Evolutionary conservation across 768 basidiomycete genomes (phyloP), one percentile per base, ranked within the genome.

Genomic region (Kondoa malvinella): DNA sequence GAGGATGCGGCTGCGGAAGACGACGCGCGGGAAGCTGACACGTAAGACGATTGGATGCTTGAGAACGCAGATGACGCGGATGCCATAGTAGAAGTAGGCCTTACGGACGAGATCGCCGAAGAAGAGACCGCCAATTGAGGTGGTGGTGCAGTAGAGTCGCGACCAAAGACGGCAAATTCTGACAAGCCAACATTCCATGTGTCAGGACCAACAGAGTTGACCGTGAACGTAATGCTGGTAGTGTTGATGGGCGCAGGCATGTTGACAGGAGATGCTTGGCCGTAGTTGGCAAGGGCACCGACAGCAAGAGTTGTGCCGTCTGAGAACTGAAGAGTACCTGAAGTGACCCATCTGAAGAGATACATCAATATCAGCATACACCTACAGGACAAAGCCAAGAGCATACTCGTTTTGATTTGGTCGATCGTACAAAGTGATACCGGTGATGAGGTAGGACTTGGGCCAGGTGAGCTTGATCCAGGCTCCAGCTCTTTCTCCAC

Each of bases 241-340:
- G 72, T 66, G 12, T 64, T 33, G 59, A 67, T 66, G 2, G 68
- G 27, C 14, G 65, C 64, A 16, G 56, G 25, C n/a, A 72, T 58
- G 14, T 33, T 29, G 50, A 72, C 33, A 30, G 65, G 61, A 0
- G 70, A 69, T 2, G 72, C 70, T 2, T 67, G 66, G 25, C 72
- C 72, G 26, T 71, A 68, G 67, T 72, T 72, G 34, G 58, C 61
- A 34, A 72, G 72, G 16, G 70, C 27, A 16, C 67, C 67, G 56
- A 70, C 34, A 0, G 66, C 15, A 21, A 69, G 56, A 1, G 68
- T 31, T 26, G 69, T 64, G 2, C 68, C 66, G 33, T 70, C 72
- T 8, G 40, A 30, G 58, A 71, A 69, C 4, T 63, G 65, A 33
- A 72, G 56, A 1, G 72, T 72, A 1, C 65, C 65, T 32, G 66